Conservation (phyloP, 73 alveolate genomes). For the Tetrahymena borealis region DNA sequence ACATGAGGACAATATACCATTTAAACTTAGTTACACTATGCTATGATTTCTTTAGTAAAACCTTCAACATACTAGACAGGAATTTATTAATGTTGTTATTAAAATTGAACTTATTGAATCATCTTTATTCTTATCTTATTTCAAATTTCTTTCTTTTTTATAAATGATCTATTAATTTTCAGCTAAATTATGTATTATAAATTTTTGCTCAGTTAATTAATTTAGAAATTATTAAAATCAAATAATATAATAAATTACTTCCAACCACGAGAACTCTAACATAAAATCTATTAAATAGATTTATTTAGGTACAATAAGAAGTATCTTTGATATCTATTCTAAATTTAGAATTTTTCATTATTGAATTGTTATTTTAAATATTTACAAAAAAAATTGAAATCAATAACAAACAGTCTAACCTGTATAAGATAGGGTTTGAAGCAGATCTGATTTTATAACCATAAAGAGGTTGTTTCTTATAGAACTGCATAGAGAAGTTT, state of each 20-base stretch:
- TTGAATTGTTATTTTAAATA: too few species aligned
- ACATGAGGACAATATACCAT: neutral
- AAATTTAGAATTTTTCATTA: too few species aligned
- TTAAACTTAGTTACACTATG: neutral
- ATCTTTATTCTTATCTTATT: neutral
- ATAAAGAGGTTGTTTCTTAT: too few species aligned
- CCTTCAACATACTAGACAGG: neutral
- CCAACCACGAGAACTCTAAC: neutral
- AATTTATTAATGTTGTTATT: neutral
- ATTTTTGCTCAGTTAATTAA: neutral
- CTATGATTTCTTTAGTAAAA: neutral
- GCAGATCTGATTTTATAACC: too few species aligned
- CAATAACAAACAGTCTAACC: too few species aligned
- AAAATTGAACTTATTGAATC: neutral
- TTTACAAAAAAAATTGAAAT: too few species aligned
- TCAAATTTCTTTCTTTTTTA: neutral
- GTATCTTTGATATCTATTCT: too few species aligned
- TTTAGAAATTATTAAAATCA: neutral
- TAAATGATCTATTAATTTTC: neutral
- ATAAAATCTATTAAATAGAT: neutral
- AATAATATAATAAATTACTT: neutral
- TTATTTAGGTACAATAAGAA: too few species aligned
- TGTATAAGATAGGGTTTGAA: too few species aligned
- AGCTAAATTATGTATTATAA: too few species aligned
- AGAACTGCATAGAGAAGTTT: too few species aligned